Base-by-base conservation (phyloP, 2,329 filamentous ascomycete genomes). In the Microsporum ferrugineum region DNA sequence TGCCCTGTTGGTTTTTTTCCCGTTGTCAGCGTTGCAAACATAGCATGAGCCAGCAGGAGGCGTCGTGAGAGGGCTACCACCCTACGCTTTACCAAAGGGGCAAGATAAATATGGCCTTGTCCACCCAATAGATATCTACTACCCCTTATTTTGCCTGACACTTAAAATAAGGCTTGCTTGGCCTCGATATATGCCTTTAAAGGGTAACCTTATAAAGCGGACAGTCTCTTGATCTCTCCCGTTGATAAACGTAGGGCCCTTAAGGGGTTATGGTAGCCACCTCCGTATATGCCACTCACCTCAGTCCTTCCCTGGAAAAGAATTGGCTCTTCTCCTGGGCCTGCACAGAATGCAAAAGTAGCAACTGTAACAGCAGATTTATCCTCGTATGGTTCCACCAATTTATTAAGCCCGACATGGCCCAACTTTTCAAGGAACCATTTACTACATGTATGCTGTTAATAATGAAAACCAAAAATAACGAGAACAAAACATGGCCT, bases 351-450 rank as follows among this genome's bases (percentile, higher is more conserved):
- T 29, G 86, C 94, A 76, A 99, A 99, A 0, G 94, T 99, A 77
- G 92, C 96, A 53, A 99, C 88, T 17, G 94, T 92, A 75, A 95
- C 86, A 51, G 91, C 91, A 51, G 87, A 88, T 75, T 96, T 96
- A 76, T 99, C 89, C 33, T 88, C 81, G 72, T 96, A 96, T 5
- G 87, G 90, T 59, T 85, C 86, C 45, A 99, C 85, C 65, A 99
- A 82, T 71, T 92, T 94, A 77, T 96, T 95, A 62, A 99, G 80
- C 12, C 94, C 88, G 57, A 87, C 78, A 66, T 91, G 89, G 61
- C 94, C 94, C 62, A 96, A 80, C 34, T 84, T 82, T 64, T 88
- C 78, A 75, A 99, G 82, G 76, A 99, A 99, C 84, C 90, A 95
- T 80, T 99, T 99, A 67, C 91, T 96, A 68, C 14, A 39, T n/a